Conservation (phyloP, 2,329 filamentous ascomycete genomes). For the Aspergillus luchuensis region DNA sequence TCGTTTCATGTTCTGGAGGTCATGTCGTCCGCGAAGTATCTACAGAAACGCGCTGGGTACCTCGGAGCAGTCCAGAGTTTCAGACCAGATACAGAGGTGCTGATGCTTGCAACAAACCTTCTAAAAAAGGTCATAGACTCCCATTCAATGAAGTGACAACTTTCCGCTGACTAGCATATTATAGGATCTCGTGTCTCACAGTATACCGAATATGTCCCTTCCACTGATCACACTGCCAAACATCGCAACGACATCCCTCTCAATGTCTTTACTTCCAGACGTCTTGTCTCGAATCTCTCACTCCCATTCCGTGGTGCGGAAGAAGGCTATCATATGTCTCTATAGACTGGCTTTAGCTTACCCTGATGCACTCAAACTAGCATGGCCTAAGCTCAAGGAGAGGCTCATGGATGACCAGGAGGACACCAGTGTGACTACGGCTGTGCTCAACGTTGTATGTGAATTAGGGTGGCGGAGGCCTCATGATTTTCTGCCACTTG, state of each 20-base stretch:
- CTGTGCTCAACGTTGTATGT: constrained; percentile 95
- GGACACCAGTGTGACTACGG: constrained; percentile 89
- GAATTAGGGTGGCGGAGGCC: constrained; percentile 93
- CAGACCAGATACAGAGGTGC: constrained; percentile 88
- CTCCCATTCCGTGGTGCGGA: constrained; percentile 80
- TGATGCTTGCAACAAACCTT: constrained; percentile 96
- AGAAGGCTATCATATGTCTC: constrained; percentile 93
- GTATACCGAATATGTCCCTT: constrained; percentile 74
- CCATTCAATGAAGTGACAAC: neutral
- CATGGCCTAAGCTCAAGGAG: constrained; percentile 98
- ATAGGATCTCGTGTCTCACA: constrained; percentile 64
- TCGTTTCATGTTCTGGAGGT: constrained; percentile 98
- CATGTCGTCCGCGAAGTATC: constrained; percentile 94
- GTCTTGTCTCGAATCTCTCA: constrained; percentile 83
- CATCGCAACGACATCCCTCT: constrained; percentile 88
- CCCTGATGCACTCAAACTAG: constrained; percentile 85
- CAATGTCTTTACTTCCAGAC: constrained; percentile 84
- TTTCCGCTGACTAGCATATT: constrained; percentile 17
- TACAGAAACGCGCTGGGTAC: constrained; percentile 94
- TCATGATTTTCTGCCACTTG: constrained; percentile 88
- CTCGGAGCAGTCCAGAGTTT: constrained; percentile 95
- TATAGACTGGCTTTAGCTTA: constrained; percentile 95
- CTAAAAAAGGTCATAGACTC: constrained; percentile 73
- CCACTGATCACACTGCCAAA: constrained; percentile 91
- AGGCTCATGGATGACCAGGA: constrained; percentile 85